Conservation (phyloP, 2,329 filamentous ascomycete species). For the Cordyceps farinosa region DNA sequence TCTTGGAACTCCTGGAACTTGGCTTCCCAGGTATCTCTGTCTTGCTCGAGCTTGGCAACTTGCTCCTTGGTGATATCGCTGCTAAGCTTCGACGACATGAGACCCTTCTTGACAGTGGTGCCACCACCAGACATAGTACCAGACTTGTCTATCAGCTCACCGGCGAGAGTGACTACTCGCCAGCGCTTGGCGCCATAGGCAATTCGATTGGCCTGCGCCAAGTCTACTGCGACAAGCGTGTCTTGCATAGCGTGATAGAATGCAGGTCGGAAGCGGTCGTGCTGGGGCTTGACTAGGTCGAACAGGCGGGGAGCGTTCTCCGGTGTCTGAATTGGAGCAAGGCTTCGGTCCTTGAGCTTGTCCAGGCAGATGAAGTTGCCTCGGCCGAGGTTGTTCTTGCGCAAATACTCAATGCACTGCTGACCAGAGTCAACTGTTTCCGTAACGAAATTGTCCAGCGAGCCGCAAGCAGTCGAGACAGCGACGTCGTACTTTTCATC, state of each 20-base stretch:
- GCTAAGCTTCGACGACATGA: slow-evolving; percentile 96
- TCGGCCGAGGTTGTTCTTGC: slow-evolving; percentile 94
- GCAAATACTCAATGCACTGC: slow-evolving; percentile 94
- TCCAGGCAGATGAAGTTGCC: slow-evolving; percentile 97
- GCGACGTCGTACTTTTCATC: slow-evolving; percentile 93
- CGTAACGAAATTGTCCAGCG: slow-evolving; percentile 93
- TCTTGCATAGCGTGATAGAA: slow-evolving; percentile 97
- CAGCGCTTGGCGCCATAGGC: slow-evolving; percentile 91
- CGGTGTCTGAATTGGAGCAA: slow-evolving; percentile 79
- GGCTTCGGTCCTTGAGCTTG: slow-evolving; percentile 73
- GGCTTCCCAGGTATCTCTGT: slow-evolving; percentile 79
- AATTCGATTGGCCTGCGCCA: slow-evolving; percentile 95
- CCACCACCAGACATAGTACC: slow-evolving; percentile 99
- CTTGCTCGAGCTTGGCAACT: slow-evolving; percentile 79
- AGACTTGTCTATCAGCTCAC: slow-evolving; percentile 94
- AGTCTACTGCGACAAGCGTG: slow-evolving; percentile 85
- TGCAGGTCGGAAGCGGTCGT: slow-evolving; percentile 80
- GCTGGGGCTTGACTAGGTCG: slow-evolving; percentile 85
- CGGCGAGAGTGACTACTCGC: slow-evolving; percentile 93
- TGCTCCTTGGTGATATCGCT: slow-evolving; percentile 84
- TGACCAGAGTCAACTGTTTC: slow-evolving; percentile 95
- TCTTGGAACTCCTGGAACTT: slow-evolving; percentile 83
- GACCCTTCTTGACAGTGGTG: slow-evolving; percentile 80
- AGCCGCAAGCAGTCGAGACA: slow-evolving; percentile 93
- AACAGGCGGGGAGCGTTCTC: slow-evolving; percentile 91